phyloP scores from a whole-genome alignment of 768 basidiomycete species.

The Suillus bovinus region DNA sequence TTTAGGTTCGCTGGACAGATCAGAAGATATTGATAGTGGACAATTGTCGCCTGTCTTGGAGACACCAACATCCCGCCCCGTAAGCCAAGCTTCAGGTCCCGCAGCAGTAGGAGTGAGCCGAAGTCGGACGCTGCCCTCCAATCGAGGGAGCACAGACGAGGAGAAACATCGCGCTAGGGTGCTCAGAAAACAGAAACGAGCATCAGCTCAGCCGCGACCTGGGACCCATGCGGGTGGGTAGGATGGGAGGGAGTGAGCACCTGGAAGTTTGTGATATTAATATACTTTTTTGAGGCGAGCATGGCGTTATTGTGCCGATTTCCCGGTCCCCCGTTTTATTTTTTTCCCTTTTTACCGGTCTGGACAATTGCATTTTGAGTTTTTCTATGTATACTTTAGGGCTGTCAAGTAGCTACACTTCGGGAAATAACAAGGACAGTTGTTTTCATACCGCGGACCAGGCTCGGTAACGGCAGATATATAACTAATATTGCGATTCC shows the following conservation, averaged over 20 bases:
- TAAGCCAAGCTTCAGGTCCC: constrained; percentile 29
- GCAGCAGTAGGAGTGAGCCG: constrained; percentile 46
- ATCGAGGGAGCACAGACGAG: constrained; percentile 31
- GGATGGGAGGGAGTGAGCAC: neutral
- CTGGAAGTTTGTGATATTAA: constrained; percentile 7
- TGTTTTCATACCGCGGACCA: too few species aligned
- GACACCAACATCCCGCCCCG: constrained; percentile 34
- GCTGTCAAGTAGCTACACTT: neutral
- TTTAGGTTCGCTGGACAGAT: constrained; percentile 21
- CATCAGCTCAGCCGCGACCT: constrained; percentile 37
- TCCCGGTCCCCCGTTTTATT: neutral
- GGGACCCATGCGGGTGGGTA: constrained; percentile 7
- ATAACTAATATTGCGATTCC: too few species aligned
- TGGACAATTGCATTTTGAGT: neutral
- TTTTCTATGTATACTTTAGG: neutral
- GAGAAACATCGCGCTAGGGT: constrained; percentile 41
- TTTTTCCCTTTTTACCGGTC: neutral
- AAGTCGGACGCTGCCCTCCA: constrained; percentile 63
- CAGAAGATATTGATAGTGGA: constrained; percentile 29
- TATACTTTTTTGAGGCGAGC: constrained; percentile 8
- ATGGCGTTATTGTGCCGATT: neutral
- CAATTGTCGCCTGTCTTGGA: constrained; percentile 53
- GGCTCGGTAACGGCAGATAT: neutral
- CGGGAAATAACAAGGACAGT: neutral
- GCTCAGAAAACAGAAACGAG: constrained; percentile 53